Percentiles rank a stretch among this genome's conserved stretches.
phyloP scores from a whole-genome alignment of 2,329 filamentous ascomycete species.

The Verticillium longisporum region DNA sequence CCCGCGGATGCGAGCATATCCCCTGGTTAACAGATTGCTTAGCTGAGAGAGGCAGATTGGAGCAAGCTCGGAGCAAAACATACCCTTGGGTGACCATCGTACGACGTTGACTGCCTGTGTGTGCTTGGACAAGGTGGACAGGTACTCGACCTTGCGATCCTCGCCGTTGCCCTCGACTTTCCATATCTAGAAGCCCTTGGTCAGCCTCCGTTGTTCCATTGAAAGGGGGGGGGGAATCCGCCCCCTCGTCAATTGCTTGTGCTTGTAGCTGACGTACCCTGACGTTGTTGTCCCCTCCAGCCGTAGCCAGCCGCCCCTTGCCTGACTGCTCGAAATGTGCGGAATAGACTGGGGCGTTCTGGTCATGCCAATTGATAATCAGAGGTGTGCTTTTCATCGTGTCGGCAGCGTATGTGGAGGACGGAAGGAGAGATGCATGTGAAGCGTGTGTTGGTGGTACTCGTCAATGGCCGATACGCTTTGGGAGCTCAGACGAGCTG shows the following conservation, averaged over 20 bases:
- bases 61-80: slow-evolving; percentile 12
- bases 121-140: slow-evolving; percentile 87
- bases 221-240: not conserved
- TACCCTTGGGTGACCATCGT: slow-evolving; percentile 89
- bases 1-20: slow-evolving; percentile 92
- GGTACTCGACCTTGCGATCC: slow-evolving; percentile 82
- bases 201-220: slow-evolving; percentile 1
- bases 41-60: not conserved
- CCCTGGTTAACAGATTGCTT: slow-evolving; percentile 42
- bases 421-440: slow-evolving; percentile 3
- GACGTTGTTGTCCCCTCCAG: slow-evolving; percentile 94
- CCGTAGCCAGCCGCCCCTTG: slow-evolving; percentile 87
- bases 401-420: slow-evolving; percentile 19
- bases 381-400: slow-evolving; percentile 93
- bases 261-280: slow-evolving; percentile 50
- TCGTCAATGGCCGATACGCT: not conserved
- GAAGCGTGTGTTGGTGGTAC: not conserved
- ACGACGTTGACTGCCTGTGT: slow-evolving; percentile 98
- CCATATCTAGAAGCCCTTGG: slow-evolving; percentile 62
- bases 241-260: not conserved
- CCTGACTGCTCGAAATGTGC: slow-evolving; percentile 92
- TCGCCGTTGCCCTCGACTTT: slow-evolving; percentile 79
- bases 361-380: slow-evolving; percentile 98
- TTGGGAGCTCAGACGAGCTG: not conserved
- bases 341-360: slow-evolving; percentile 94